phyloP scores from a whole-genome alignment of 108 stramenopile species.

The Cylindrotheca closterium region DNA sequence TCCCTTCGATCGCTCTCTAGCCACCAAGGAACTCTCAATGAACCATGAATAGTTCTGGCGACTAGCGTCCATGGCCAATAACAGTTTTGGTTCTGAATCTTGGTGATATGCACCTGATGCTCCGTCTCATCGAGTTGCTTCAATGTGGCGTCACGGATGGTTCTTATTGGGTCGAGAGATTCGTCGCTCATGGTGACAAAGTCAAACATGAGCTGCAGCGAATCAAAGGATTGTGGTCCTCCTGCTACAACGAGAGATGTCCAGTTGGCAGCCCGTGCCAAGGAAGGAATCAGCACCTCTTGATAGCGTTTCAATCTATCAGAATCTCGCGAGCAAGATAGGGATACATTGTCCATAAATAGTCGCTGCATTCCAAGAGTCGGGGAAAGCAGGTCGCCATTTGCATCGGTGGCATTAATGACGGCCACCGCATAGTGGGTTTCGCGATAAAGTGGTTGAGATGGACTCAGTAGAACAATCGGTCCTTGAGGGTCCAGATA shows the following conservation, averaged over 20 bases:
- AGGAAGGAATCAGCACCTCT: conserved; percentile 24
- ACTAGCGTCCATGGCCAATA: neutral
- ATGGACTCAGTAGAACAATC: conserved; percentile 37
- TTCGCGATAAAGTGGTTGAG: conserved; percentile 34
- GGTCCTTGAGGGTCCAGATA: conserved; percentile 31
- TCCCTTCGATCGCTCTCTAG: neutral
- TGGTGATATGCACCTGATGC: neutral
- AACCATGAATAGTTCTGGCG: conserved; percentile 17
- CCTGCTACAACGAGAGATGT: neutral
- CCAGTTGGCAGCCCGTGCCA: conserved; percentile 32
- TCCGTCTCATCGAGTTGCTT: conserved; percentile 4
- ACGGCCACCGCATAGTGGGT: conserved; percentile 46
- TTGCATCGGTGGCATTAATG: conserved; percentile 22
- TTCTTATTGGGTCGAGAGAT: conserved; percentile 36
- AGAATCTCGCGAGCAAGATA: neutral
- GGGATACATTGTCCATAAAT: conserved; percentile 3
- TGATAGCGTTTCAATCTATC: neutral
- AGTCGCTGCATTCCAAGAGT: conserved; percentile 37
- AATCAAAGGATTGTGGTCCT: conserved; percentile 6
- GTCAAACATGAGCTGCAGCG: conserved; percentile 60
- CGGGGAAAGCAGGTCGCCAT: conserved; percentile 28
- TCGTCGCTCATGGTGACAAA: conserved; percentile 47
- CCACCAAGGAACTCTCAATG: neutral
- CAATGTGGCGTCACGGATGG: conserved; percentile 42
- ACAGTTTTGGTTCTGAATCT: conserved; percentile 1